Percentiles rank a stretch among this genome's conserved stretches.
Evolutionary conservation across 768 basidiomycete genomes (phyloP).

Genomic region (Tylopilus vinaceipallidus): DNA sequence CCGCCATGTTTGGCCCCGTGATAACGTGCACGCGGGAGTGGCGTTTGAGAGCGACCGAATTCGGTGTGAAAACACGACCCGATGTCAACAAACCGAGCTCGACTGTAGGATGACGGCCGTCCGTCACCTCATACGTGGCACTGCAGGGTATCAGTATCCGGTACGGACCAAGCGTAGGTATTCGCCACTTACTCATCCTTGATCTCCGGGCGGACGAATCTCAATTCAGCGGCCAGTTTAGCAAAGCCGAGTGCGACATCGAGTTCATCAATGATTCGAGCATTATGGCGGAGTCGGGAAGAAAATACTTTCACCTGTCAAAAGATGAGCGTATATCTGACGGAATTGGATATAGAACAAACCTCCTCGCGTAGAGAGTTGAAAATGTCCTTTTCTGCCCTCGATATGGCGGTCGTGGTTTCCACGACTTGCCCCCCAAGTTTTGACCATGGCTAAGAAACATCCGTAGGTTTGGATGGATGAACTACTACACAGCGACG

Average conservation of each 20-base stretch:
- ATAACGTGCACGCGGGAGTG: constrained; percentile 73
- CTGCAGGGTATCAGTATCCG: constrained; percentile 29
- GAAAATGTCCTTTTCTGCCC: constrained; percentile 73
- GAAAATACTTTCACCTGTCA: constrained; percentile 61
- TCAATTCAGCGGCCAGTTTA: constrained; percentile 71
- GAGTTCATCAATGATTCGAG: constrained; percentile 79
- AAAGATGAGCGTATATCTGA: constrained; percentile 2
- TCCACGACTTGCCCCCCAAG: constrained; percentile 70
- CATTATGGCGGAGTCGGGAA: constrained; percentile 63
- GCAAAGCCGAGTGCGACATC: constrained; percentile 85
- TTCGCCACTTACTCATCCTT: constrained; percentile 57
- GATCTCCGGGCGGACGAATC: constrained; percentile 69
- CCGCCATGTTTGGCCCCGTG: constrained; percentile 95
- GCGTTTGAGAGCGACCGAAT: constrained; percentile 64
- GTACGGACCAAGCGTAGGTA: background rate
- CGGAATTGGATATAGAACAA: background rate
- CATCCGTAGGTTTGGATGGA: background rate
- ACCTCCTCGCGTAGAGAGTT: constrained; percentile 68
- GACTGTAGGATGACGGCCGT: constrained; percentile 91
- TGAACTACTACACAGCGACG: background rate
- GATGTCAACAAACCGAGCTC: constrained; percentile 78
- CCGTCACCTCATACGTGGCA: constrained; percentile 59
- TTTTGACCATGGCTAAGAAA: constrained; percentile 64
- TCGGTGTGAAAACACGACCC: constrained; percentile 81
- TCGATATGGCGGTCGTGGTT: constrained; percentile 47